Conservation (phyloP, 23 red algal genomes). For the Agarophyton chilense region DNA sequence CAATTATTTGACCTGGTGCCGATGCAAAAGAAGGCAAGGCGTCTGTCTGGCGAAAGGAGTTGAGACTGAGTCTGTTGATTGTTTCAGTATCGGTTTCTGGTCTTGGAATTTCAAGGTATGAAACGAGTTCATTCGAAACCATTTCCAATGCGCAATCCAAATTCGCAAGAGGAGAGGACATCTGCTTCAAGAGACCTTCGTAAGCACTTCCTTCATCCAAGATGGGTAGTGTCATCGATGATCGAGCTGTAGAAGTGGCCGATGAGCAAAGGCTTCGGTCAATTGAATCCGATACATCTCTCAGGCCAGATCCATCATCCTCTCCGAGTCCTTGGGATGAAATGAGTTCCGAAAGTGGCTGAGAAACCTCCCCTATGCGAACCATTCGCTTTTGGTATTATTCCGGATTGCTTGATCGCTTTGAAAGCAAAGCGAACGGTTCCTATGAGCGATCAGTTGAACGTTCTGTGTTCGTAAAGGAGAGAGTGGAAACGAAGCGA, state of each 20-base stretch:
- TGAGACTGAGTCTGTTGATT: neutral
- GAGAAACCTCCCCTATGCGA: no score
- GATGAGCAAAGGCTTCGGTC: constrained; percentile 4
- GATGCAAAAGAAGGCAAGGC: neutral
- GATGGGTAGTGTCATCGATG: constrained; percentile 16
- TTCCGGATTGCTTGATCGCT: neutral
- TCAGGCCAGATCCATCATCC: neutral
- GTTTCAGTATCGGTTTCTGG: constrained; percentile 32
- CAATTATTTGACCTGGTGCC: neutral
- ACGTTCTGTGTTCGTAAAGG: no score
- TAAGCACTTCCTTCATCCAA: neutral
- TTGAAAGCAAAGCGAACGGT: neutral
- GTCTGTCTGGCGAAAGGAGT: constrained; percentile 9
- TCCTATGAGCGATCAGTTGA: no score
- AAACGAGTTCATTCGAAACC: constrained; percentile 27
- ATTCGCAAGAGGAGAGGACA: constrained; percentile 29
- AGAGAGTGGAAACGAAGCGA: no score
- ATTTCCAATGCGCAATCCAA: constrained; percentile 25
- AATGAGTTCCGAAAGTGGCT: neutral
- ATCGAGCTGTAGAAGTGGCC: neutral
- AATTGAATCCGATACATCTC: neutral
- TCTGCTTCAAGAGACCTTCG: constrained; percentile 15
- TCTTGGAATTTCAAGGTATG: constrained; percentile 10
- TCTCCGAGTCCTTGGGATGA: neutral
- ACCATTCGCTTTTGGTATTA: neutral